Evolutionary conservation across 768 basidiomycete genomes (phyloP).

Genomic region (Aureoboletus auriporus): DNA sequence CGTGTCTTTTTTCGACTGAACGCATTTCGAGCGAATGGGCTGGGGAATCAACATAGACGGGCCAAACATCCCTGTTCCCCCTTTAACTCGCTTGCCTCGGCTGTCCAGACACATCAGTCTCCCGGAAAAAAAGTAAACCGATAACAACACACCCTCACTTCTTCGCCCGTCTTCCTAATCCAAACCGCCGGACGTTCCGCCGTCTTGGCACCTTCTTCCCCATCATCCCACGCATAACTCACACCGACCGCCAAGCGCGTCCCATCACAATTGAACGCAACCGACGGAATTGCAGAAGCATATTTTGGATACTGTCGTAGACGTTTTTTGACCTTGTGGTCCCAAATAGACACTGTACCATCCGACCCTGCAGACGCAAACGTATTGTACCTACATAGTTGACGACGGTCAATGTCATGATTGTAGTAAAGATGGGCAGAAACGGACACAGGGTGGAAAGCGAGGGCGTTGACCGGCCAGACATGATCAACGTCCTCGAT

Average conservation of each 20-base stretch:
- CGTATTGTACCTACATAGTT: constrained; percentile 67
- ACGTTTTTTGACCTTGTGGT: constrained; percentile 94
- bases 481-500: constrained; percentile 92
- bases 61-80: no score
- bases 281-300: constrained; percentile 64
- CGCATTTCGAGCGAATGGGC: no score
- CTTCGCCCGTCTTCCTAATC: constrained; percentile 66
- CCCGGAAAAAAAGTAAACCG: neutral
- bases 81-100: constrained; percentile 22
- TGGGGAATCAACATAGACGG: neutral
- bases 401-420: no score
- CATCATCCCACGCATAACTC: constrained; percentile 90
- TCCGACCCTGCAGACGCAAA: constrained; percentile 97
- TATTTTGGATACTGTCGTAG: constrained; percentile 87
- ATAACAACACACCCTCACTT: constrained; percentile 58
- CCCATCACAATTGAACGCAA: constrained; percentile 84
- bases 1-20: no score
- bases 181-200: constrained; percentile 59
- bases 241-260: constrained; percentile 77
- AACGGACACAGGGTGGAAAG: constrained; percentile 83
- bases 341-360: constrained; percentile 93
- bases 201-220: constrained; percentile 65
- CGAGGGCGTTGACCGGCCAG: constrained; percentile 93
- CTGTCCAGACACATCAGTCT: neutral
- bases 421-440: no score